A percentile compares a stretch with the other conserved stretches of the same genome.
Conservation (phyloP, 2,329 filamentous ascomycete species). For the Apiospora pterosperma region DNA sequence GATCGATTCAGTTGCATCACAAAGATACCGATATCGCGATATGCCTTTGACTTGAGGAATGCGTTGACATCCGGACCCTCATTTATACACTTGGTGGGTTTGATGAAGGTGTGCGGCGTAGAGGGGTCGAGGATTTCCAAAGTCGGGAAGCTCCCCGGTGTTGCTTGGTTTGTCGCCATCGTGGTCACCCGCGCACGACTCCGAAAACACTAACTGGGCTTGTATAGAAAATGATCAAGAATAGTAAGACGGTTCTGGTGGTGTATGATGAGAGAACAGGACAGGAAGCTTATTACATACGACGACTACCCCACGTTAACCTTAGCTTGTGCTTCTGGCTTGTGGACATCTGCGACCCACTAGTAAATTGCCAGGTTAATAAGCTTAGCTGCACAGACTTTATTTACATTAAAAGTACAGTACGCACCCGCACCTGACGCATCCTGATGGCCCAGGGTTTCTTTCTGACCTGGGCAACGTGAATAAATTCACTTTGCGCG, state of each 20-base stretch:
- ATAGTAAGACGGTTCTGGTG: background rate
- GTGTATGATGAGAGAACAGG: background rate
- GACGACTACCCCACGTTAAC: background rate
- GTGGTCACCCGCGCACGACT: background rate
- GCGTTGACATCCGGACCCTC: constrained; percentile 75
- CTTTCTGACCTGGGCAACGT: background rate
- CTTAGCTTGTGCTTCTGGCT: background rate
- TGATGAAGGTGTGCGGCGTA: constrained; percentile 54
- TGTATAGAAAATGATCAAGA: background rate
- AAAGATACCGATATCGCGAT: constrained; percentile 83
- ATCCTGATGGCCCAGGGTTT: background rate
- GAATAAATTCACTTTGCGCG: background rate
- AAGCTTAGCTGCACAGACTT: background rate
- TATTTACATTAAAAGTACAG: background rate
- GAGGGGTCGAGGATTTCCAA: constrained; percentile 48
- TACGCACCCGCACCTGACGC: background rate
- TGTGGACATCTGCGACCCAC: background rate
- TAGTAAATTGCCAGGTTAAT: background rate
- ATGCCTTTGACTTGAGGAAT: constrained; percentile 79
- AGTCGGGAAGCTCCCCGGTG: constrained; percentile 23
- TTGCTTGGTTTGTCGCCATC: background rate
- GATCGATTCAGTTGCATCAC: constrained; percentile 86
- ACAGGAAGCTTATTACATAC: background rate
- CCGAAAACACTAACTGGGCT: background rate
- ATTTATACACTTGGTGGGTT: constrained; percentile 78